Conservation (phyloP, 108 stramenopile species). For the Stephanodiscus triporus region DNA sequence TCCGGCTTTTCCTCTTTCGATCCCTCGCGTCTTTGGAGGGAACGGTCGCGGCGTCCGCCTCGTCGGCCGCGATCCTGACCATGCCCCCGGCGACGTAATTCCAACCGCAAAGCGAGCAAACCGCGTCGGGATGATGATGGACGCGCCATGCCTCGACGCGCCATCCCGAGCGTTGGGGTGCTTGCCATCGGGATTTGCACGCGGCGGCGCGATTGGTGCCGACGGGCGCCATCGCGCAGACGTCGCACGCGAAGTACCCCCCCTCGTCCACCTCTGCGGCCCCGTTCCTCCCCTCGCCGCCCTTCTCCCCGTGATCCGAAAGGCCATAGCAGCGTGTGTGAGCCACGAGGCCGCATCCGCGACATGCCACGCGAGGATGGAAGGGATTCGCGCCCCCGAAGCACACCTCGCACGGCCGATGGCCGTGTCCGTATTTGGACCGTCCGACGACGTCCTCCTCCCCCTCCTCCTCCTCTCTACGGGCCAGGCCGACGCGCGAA, state of each 20-base stretch:
- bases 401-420: slow-evolving; percentile 47
- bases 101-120: slow-evolving; percentile 24
- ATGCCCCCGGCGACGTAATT: slow-evolving; percentile 40
- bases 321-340: slow-evolving; percentile 47
- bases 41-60: background rate
- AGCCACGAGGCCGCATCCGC: slow-evolving; percentile 40
- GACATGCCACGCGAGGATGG: slow-evolving; percentile 41
- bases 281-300: background rate
- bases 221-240: slow-evolving; percentile 27
- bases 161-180: slow-evolving; percentile 22
- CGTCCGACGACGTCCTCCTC: too few species aligned
- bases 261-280: slow-evolving; percentile 29
- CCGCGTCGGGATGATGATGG: slow-evolving; percentile 31
- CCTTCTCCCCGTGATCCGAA: slow-evolving; percentile 14
- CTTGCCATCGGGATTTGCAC: slow-evolving; percentile 9
- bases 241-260: slow-evolving; percentile 43
- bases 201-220: background rate
- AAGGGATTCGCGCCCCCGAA: slow-evolving; percentile 23
- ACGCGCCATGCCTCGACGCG: slow-evolving; percentile 21
- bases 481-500: background rate
- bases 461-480: background rate
- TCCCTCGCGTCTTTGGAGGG: background rate
- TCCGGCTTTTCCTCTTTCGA: slow-evolving; percentile 15
- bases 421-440: slow-evolving; percentile 43
- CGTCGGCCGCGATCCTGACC: slow-evolving; percentile 15